These are phyloP conservation scores for Otatea glauca DNA, from an alignment of 176 grass and related monocot genomes.

Conservation along the genomic window DNA sequence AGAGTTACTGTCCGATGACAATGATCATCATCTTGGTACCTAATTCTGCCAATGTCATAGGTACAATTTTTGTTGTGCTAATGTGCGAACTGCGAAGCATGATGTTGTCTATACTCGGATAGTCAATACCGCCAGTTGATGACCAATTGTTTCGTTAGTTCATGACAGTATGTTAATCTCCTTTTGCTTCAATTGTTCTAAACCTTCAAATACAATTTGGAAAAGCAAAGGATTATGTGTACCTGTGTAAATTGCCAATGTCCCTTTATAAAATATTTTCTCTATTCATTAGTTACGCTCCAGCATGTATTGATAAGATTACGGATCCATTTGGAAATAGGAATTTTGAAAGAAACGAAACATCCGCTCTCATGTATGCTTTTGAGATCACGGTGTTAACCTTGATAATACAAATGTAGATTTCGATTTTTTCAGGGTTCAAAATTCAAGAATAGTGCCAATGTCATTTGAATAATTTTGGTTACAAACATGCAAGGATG, in stretches of 20 bases:
- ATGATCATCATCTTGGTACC: background rate
- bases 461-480: background rate
- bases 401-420: no score
- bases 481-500: background rate
- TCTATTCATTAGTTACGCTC: background rate
- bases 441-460: no score
- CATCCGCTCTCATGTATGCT: background rate
- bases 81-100: background rate
- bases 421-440: no score
- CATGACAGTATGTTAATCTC: background rate
- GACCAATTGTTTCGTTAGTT: background rate
- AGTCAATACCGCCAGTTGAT: background rate
- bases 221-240: background rate
- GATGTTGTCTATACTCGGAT: background rate
- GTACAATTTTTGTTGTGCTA: background rate
- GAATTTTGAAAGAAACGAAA: background rate
- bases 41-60: background rate
- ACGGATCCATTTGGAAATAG: background rate
- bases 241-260: background rate
- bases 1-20: background rate
- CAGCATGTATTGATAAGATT: background rate
- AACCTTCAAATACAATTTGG: background rate
- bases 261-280: background rate
- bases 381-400: background rate
- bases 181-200: background rate